Evolutionary conservation across 1,284 basidiomycete genomes (phyloP).

Genomic region (Cryptococcus jaspeensis): DNA sequence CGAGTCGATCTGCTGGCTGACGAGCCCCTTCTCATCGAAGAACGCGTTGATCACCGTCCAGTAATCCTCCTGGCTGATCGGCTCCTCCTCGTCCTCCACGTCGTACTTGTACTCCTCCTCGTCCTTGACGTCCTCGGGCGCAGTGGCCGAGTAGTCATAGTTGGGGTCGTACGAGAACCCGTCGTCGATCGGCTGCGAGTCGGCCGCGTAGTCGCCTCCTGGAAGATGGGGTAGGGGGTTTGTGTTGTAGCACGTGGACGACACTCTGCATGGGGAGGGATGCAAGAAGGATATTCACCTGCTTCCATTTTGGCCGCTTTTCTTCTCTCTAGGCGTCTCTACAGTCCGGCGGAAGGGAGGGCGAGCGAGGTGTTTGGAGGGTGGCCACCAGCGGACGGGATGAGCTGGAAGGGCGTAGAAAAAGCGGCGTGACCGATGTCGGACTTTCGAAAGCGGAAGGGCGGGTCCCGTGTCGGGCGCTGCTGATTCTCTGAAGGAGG

Average conservation of each 20-base stretch:
- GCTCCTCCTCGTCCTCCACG: slow-evolving; percentile 64
- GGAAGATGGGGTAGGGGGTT: slow-evolving; percentile 1
- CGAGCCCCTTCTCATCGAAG: slow-evolving; percentile 96
- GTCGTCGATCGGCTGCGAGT: slow-evolving; percentile 19
- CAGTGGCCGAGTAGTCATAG: slow-evolving; percentile 29
- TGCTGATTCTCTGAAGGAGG: too few relatives aligned
- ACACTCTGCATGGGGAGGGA: neutral
- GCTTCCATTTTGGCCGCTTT: slow-evolving; percentile 31
- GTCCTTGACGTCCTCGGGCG: slow-evolving; percentile 9
- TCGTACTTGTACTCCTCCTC: slow-evolving; percentile 21
- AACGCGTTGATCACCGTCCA: slow-evolving; percentile 96
- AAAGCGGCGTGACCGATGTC: too few relatives aligned
- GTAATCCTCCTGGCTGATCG: slow-evolving; percentile 83
- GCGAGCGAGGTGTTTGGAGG: too few relatives aligned
- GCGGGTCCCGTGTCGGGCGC: too few relatives aligned
- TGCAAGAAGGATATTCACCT: slow-evolving; percentile 40
- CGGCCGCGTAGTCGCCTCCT: neutral
- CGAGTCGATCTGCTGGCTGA: slow-evolving; percentile 95
- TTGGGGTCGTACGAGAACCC: slow-evolving; percentile 37
- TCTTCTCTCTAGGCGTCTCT: neutral
- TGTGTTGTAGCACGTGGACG: slow-evolving; percentile 1
- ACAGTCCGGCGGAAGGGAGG: too few relatives aligned
- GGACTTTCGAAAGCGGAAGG: too few relatives aligned
- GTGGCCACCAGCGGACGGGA: neutral
- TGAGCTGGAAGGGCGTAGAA: neutral